Evolutionary conservation across 768 basidiomycete genomes (phyloP).

Genomic region (Lactifluus piperatus): DNA sequence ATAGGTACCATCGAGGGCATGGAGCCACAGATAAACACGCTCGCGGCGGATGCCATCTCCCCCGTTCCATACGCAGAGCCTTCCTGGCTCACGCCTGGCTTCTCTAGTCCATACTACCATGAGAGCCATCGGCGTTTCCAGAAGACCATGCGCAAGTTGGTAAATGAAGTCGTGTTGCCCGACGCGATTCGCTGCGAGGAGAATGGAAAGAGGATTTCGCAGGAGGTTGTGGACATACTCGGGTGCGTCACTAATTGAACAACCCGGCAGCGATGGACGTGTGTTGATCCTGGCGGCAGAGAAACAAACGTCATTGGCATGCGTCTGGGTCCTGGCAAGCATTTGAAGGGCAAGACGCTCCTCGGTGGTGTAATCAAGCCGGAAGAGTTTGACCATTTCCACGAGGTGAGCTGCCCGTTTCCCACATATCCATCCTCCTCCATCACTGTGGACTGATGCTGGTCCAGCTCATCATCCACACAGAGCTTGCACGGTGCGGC

Average conservation of each 20-base stretch:
- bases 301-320: constrained; percentile 76
- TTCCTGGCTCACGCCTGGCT: constrained; percentile 64
- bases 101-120: constrained; percentile 68
- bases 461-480: constrained; percentile 61
- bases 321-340: constrained; percentile 86
- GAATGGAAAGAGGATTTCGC: constrained; percentile 77
- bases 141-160: constrained; percentile 63
- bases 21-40: constrained; percentile 44
- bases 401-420: constrained; percentile 46
- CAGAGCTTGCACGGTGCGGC: constrained; percentile 76
- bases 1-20: constrained; percentile 56
- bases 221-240: constrained; percentile 78
- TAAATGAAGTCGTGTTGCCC: constrained; percentile 61
- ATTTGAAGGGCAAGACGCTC: constrained; percentile 67
- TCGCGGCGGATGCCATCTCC: constrained; percentile 55
- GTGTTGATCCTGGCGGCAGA: constrained; percentile 30
- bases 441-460: constrained; percentile 3
- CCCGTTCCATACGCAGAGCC: constrained; percentile 81
- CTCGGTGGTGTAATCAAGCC: constrained; percentile 70
- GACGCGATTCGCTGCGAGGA: constrained; percentile 79
- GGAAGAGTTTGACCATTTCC: constrained; percentile 92
- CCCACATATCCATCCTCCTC: neutral
- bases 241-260: constrained; percentile 46
- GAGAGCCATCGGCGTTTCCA: constrained; percentile 71
- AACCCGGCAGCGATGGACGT: too few relatives aligned